Evolutionary conservation across 805 yeast genomes (phyloP).

Genomic region (Starmera caribaea): DNA sequence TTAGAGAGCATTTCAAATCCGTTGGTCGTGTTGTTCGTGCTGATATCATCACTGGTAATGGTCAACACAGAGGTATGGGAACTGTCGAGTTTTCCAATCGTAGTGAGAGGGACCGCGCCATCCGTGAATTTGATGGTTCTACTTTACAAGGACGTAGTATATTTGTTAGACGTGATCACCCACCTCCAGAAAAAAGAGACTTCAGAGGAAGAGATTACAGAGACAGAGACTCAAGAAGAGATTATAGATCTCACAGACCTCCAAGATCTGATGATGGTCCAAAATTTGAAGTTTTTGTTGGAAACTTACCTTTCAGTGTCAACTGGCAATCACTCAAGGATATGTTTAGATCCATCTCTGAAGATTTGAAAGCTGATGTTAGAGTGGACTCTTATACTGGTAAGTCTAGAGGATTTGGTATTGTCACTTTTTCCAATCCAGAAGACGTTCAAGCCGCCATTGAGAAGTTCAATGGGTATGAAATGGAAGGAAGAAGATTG

Average conservation of each 20-base stretch:
- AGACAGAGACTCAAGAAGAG: slow-evolving; percentile 5
- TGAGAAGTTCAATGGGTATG: slow-evolving; percentile 56
- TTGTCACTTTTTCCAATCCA: slow-evolving; percentile 55
- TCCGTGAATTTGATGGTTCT: slow-evolving; percentile 56
- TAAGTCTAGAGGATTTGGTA: slow-evolving; percentile 80
- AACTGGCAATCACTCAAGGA: slow-evolving; percentile 85
- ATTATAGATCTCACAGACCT: slow-evolving; percentile 13
- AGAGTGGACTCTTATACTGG: slow-evolving; percentile 49
- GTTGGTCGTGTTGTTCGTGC: slow-evolving; percentile 68
- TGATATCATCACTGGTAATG: slow-evolving; percentile 70
- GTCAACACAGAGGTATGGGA: slow-evolving; percentile 84
- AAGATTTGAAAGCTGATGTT: slow-evolving; percentile 76
- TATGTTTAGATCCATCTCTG: slow-evolving; percentile 68
- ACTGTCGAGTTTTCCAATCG: slow-evolving; percentile 71
- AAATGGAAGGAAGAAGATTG: slow-evolving; percentile 63
- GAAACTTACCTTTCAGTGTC: slow-evolving; percentile 73
- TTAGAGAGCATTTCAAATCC: slow-evolving; percentile 48
- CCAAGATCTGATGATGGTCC: slow-evolving; percentile 19
- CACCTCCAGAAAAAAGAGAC: slow-evolving; percentile 44
- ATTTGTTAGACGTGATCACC: slow-evolving; percentile 85
- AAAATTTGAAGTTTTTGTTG: slow-evolving; percentile 54
- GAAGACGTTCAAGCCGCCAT: slow-evolving; percentile 71
- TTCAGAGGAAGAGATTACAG: slow-evolving; percentile 10
- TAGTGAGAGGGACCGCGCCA: slow-evolving; percentile 64
- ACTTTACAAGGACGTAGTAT: slow-evolving; percentile 65